Base-by-base conservation (phyloP, 2,329 filamentous ascomycete genomes). In the Endocalyx cinctus region DNA sequence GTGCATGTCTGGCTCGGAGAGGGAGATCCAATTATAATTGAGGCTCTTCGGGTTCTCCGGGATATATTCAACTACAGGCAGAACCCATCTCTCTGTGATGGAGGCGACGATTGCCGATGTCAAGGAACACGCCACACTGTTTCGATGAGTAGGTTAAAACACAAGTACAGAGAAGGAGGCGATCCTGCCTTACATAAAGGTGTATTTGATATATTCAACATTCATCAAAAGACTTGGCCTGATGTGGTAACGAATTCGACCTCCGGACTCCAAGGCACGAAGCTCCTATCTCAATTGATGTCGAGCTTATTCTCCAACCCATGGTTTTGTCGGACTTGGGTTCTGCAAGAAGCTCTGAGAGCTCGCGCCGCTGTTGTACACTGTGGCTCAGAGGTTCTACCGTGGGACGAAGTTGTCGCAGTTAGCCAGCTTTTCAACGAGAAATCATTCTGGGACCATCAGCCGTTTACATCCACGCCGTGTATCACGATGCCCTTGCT, bases 1-100 rank as follows among this genome's bases (percentile, higher is more conserved):
- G 31, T 27, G 11, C 23, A 33, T 19, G 16, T 33, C 2, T 33
- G 31, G 31, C 31, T 33, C 5, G 31, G 31, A 4, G 6, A 10
- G 4, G 31, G 16, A 5, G 23, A 33, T 5, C 15, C 16, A 10
- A 25, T 25, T 10, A 26, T 25, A 11, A 10, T 5, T 10, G 30
- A 18, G 10, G 30, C 30, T 1, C 17, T 32, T 2, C 15, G 2
- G 3, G 20, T 32, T 5, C 16, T 32, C 5, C 17, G 30, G 5
- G 30, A 32, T 17, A 22, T 32, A 5, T 32, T 22, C 20, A 32
- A 32, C 3, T 26, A 32, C 13, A n/a, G n/a, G n/a, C n/a, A n/a
- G n/a, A 23, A 32, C 20, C 12, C 22, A 16, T 13, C 20, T 3
- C 13, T 32, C 6, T 32, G 30, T 16, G 10, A n/a, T 12, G 30